These are phyloP conservation scores for Coffea canephora DNA, from an alignment of 257 asterid genomes.

Conservation along the genomic window DNA sequence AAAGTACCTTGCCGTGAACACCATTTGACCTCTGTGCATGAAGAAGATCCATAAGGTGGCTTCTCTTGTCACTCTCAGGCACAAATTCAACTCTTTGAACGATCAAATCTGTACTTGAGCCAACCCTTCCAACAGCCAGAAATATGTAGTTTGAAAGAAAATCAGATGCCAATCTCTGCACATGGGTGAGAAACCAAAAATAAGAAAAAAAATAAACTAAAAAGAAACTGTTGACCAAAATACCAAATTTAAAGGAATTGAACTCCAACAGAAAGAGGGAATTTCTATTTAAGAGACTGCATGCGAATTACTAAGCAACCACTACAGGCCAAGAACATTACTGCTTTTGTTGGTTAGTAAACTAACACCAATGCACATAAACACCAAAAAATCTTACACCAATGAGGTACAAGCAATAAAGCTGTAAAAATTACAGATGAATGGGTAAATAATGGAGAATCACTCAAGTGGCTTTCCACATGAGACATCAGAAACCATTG, in stretches of 20 bases:
- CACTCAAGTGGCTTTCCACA: not conserved
- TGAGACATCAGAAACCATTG: not conserved
- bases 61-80: constrained; percentile 89
- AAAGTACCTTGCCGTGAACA: constrained; percentile 67
- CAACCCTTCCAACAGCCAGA: constrained; percentile 98
- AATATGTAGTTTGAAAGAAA: constrained; percentile 73
- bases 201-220: constrained; percentile 17
- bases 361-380: no score
- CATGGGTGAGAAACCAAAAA: constrained; percentile 18
- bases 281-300: not conserved
- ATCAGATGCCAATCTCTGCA: constrained; percentile 91
- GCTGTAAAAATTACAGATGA: not conserved
- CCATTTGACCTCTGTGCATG: constrained; percentile 85
- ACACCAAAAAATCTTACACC: not conserved
- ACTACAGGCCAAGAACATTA: not conserved
- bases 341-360: not conserved
- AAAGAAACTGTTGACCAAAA: constrained; percentile 4
- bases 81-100: constrained; percentile 95
- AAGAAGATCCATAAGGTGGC: constrained; percentile 97
- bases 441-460: not conserved
- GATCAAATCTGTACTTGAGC: constrained; percentile 95
- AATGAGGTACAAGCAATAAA: not conserved
- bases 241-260: not conserved
- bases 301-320: not conserved
- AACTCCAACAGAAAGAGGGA: not conserved